Evolutionary conservation across 495 filamentous ascomycete species (phyloP).

Genomic region (Aspergillus olivimuriae): DNA sequence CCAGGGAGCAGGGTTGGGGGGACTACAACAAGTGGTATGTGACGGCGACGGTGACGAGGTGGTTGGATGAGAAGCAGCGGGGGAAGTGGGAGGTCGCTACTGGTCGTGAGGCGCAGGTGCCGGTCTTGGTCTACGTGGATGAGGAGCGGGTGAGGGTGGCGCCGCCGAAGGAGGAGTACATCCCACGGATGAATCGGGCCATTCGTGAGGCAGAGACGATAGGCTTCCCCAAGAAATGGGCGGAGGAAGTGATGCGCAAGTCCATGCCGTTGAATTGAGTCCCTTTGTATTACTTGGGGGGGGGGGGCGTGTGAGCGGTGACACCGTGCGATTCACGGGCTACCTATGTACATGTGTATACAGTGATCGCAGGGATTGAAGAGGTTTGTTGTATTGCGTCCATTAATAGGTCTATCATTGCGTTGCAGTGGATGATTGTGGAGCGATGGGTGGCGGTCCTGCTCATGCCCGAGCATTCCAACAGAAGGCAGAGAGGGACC

Average conservation of each 20-base stretch:
- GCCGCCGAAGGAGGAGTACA: conserved; percentile 54
- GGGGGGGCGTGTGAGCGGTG: neutral
- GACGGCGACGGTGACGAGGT: conserved; percentile 23
- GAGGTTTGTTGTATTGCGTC: too few relatives aligned
- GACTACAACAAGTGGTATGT: conserved; percentile 39
- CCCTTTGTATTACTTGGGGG: neutral
- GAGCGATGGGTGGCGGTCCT: too few relatives aligned
- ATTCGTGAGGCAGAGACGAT: conserved; percentile 52
- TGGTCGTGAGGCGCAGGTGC: conserved; percentile 35
- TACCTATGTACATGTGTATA: too few relatives aligned
- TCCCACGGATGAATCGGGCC: conserved; percentile 61
- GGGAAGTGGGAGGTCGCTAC: conserved; percentile 4
- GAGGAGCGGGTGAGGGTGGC: conserved; percentile 25
- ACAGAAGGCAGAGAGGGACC: too few relatives aligned
- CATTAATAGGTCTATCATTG: too few relatives aligned
- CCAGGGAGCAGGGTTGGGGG: conserved; percentile 28
- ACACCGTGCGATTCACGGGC: too few relatives aligned
- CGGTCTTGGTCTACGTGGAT: conserved; percentile 53
- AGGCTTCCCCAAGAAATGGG: conserved; percentile 52
- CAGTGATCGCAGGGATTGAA: too few relatives aligned
- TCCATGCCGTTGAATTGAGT: conserved; percentile 40
- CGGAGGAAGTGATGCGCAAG: conserved; percentile 49
- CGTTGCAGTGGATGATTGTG: too few relatives aligned
- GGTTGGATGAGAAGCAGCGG: conserved; percentile 24
- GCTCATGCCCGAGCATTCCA: too few relatives aligned